Percentiles rank a stretch among this genome's conserved stretches.
phyloP scores from a whole-genome alignment of 108 stramenopile species.

The Epipyxis sp. region DNA sequence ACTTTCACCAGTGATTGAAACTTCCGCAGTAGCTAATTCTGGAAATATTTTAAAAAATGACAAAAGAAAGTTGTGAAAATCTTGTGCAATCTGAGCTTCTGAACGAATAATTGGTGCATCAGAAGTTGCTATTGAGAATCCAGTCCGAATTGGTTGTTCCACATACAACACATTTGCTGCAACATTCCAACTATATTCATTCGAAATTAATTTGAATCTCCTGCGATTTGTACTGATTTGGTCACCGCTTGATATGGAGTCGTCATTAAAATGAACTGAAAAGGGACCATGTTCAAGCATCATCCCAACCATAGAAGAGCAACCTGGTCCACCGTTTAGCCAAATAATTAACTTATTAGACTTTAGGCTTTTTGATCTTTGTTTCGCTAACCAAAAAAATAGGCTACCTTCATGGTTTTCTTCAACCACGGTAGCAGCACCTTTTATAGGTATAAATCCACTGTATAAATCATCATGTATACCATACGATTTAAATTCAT shows the following conservation, averaged over 20 bases:
- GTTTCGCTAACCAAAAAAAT: conserved; percentile 21
- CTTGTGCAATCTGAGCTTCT: conserved; percentile 3
- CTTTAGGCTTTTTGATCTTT: background rate
- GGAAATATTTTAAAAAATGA: conserved; percentile 10
- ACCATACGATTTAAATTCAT: too few relatives aligned
- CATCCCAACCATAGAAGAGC: conserved; percentile 32
- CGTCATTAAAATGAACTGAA: background rate
- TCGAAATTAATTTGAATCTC: background rate
- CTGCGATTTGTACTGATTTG: background rate
- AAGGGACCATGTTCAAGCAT: conserved; percentile 21
- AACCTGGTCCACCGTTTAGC: conserved; percentile 31
- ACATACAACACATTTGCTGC: conserved; percentile 20
- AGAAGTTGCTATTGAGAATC: conserved; percentile 1
- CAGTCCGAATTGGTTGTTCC: conserved; percentile 19
- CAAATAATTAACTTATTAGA: background rate
- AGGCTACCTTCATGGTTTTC: background rate
- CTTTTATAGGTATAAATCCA: conserved; percentile 20
- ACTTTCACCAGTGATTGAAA: conserved; percentile 73
- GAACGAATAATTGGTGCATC: background rate
- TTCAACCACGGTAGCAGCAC: background rate
- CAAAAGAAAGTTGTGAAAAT: conserved; percentile 8
- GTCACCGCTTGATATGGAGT: background rate
- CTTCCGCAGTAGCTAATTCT: conserved; percentile 8
- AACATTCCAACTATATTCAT: conserved; percentile 21
- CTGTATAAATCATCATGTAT: conserved; percentile 24